Base-by-base conservation (phyloP, 2,329 filamentous ascomycete species). In the Fusarium dimerum region DNA sequence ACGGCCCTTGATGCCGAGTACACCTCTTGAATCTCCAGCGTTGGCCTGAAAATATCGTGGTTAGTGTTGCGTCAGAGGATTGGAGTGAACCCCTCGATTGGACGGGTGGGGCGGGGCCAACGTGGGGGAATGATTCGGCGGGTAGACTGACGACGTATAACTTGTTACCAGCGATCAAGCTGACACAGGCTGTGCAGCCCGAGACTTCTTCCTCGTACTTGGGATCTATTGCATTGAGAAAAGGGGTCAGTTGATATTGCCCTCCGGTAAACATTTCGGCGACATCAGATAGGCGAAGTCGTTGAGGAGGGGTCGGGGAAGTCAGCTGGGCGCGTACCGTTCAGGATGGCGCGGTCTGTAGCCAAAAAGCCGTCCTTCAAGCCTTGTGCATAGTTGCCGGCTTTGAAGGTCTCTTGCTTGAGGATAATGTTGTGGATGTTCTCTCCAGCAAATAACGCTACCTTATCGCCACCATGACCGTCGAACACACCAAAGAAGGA, bases 401-500 rank as follows among this genome's bases (percentile, higher is more conserved):
- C 81, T 75, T 92, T 90, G 77, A 97, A 99, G 30, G 91, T 86
- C 52, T 96, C 92, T 76, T 99, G 94, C 75, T 95, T 96, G 59
- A 91, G 84, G 59, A 99, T 84, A 70, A 99, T 99, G 71, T 92
- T 86, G 77, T 97, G 90, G 69, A 99, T 87, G 69, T 97, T 86
- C 65, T 95, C 88, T 68, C 94, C 94, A 5, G 93, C 87, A 72
- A 96, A 99, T 52, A 94, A 76, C 46, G 94, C 94, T 40, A 99
- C 94, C 73, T 96, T 96, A 73, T 97, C 92, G 69, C 94, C 94
- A 64, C 94, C 94, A 73, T 99, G 94, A 43, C 94, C 94, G 72
- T 99, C 94, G 71, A 95, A 99, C 61, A 99, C 94, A 67, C 93
- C 94, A 70, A 99, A 99, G 78, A 96, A 97, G 63, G 92, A 92